These are phyloP conservation scores for Talaromyces sp. DNA, from an alignment of 2,329 filamentous ascomycete genomes.

Conservation along the genomic window DNA sequence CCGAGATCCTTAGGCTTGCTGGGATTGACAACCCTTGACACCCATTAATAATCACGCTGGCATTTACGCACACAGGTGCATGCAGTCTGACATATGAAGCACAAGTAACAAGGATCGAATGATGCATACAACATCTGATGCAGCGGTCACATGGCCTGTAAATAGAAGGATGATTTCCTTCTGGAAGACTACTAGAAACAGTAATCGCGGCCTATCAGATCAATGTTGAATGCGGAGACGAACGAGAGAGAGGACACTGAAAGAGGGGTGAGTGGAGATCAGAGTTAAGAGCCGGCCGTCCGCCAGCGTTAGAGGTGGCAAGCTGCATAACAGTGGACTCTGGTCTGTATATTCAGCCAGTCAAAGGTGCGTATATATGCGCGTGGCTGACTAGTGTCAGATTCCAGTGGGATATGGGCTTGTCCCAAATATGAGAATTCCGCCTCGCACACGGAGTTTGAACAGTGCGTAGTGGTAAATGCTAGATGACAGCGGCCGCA, in stretches of 20 bases:
- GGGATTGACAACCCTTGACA: not conserved
- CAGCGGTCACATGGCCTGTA: not conserved
- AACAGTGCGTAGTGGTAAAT: not conserved
- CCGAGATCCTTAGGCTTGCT: not conserved
- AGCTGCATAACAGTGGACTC: not conserved
- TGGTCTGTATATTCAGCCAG: not conserved
- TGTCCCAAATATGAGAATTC: slow-evolving; percentile 1
- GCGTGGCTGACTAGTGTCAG: slow-evolving; percentile 7
- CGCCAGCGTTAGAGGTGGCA: not conserved
- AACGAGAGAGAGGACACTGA: not conserved
- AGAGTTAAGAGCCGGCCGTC: not conserved
- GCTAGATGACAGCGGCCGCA: not conserved
- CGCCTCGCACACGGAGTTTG: not conserved
- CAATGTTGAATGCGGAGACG: not conserved
- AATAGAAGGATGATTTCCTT: not conserved
- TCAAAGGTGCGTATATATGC: not conserved
- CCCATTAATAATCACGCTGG: not conserved
- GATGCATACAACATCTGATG: not conserved
- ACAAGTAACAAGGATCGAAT: not conserved
- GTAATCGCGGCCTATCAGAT: not conserved
- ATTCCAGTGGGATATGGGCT: not conserved
- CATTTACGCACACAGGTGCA: not conserved
- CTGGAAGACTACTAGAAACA: slow-evolving; percentile 1
- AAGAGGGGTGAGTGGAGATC: not conserved
- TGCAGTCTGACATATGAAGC: not conserved